Evolutionary conservation across 2,329 filamentous ascomycete species (phyloP).

Genomic region (Talaromyces rugulosus): DNA sequence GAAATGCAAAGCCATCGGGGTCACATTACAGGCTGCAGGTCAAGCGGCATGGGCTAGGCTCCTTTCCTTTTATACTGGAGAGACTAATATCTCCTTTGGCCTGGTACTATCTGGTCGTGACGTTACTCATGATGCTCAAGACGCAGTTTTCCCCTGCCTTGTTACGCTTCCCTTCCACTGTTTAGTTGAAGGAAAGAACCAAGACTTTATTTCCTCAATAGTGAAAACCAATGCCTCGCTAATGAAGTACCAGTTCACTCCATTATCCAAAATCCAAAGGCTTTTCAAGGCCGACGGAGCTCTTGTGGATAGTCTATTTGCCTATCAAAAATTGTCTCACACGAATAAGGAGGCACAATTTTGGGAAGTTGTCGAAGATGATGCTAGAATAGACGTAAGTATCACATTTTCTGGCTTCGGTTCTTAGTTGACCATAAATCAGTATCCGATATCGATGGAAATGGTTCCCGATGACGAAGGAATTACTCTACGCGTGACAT

Average conservation of each 20-base stretch:
- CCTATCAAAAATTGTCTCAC: slow-evolving; percentile 64
- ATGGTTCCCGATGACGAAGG: slow-evolving; percentile 55
- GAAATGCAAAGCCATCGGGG: slow-evolving; percentile 53
- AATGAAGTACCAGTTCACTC: slow-evolving; percentile 66
- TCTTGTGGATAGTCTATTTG: slow-evolving; percentile 80
- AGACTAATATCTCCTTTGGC: slow-evolving; percentile 70
- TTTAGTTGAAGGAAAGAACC: slow-evolving; percentile 52
- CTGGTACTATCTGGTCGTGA: slow-evolving; percentile 73
- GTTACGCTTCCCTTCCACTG: slow-evolving; percentile 72
- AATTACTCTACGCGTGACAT: slow-evolving; percentile 64
- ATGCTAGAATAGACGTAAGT: slow-evolving; percentile 61
- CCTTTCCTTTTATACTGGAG: slow-evolving; percentile 71
- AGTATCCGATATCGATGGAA: slow-evolving; percentile 77
- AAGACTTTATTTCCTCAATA: slow-evolving; percentile 57
- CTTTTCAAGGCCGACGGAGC: slow-evolving; percentile 61
- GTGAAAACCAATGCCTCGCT: slow-evolving; percentile 62
- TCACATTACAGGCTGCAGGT: slow-evolving; percentile 71
- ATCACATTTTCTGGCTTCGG: slow-evolving; percentile 1
- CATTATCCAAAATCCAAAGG: slow-evolving; percentile 67
- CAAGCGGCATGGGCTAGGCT: slow-evolving; percentile 76
- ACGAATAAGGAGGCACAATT: slow-evolving; percentile 24
- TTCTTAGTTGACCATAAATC: slow-evolving; percentile 12
- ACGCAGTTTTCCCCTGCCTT: slow-evolving; percentile 71
- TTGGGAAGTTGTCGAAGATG: slow-evolving; percentile 63
- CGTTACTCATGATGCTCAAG: slow-evolving; percentile 53